A percentile compares a stretch with the other conserved stretches of the same genome.
phyloP scores from a whole-genome alignment of 768 basidiomycete genomes.

The Suillus spraguei region DNA sequence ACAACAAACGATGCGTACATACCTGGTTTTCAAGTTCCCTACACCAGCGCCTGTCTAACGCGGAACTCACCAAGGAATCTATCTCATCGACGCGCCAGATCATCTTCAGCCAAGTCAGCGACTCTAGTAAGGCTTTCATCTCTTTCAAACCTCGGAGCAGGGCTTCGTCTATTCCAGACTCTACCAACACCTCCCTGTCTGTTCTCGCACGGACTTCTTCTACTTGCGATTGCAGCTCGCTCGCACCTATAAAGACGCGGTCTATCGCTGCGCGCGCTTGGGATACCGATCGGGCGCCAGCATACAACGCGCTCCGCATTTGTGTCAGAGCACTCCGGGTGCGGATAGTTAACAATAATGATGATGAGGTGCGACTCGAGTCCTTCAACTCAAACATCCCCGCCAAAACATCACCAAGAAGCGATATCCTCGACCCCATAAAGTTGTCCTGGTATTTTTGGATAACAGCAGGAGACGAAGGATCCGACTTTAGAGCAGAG shows the following conservation, averaged over 20 bases:
- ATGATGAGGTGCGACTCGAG: slow-evolving; percentile 3
- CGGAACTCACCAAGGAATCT: slow-evolving; percentile 33
- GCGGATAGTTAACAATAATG: slow-evolving; percentile 29
- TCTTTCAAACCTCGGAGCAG: slow-evolving; percentile 31
- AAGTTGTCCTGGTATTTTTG: slow-evolving; percentile 69
- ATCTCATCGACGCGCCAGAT: slow-evolving; percentile 45
- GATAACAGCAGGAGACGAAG: slow-evolving; percentile 50
- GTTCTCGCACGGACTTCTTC: slow-evolving; percentile 41
- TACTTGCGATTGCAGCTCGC: slow-evolving; percentile 39
- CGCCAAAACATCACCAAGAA: slow-evolving; percentile 44
- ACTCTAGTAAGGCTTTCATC: slow-evolving; percentile 33
- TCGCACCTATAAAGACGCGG: slow-evolving; percentile 35
- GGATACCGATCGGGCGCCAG: slow-evolving; percentile 36
- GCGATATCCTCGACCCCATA: slow-evolving; percentile 58
- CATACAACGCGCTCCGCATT: slow-evolving; percentile 42
- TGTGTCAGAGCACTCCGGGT: slow-evolving; percentile 41
- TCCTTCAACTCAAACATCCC: slow-evolving; percentile 17
- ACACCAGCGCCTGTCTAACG: slow-evolving; percentile 40
- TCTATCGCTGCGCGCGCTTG: slow-evolving; percentile 37
- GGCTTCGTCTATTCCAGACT: slow-evolving; percentile 26
- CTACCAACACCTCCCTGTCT: slow-evolving; percentile 42
- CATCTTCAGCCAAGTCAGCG: slow-evolving; percentile 41
- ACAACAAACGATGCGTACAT: slow-evolving; percentile 11
- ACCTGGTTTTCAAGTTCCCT: slow-evolving; percentile 56
- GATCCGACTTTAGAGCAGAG: slow-evolving; percentile 45